phyloP scores from a whole-genome alignment of 257 asterid species.

The Perilla frutescens region DNA sequence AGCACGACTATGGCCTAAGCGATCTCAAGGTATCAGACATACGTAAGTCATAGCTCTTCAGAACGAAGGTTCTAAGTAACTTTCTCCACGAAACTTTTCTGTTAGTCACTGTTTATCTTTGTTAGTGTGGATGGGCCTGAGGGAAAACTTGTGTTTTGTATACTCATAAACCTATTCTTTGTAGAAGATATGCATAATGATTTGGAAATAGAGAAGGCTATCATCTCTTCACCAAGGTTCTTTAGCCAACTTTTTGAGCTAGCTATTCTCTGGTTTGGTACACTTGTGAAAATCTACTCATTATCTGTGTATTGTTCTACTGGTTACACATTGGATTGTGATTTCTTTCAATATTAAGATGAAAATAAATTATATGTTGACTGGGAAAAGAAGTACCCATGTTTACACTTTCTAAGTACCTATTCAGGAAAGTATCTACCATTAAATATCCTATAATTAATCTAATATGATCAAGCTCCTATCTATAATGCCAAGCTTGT shows the following conservation, averaged over 20 bases:
- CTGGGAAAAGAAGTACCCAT: too few species aligned
- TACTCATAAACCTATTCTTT: slow-evolving; percentile 43
- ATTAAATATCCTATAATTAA: too few species aligned
- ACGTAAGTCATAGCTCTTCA: slow-evolving; percentile 40
- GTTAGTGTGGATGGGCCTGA: slow-evolving; percentile 35
- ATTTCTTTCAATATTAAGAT: background rate
- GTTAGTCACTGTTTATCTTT: slow-evolving; percentile 38
- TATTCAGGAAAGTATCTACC: too few species aligned
- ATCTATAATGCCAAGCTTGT: too few species aligned
- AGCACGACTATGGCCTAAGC: slow-evolving; percentile 29
- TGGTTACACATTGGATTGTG: slow-evolving; percentile 3
- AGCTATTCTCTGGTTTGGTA: background rate
- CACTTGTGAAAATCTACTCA: background rate
- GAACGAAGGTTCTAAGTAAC: slow-evolving; percentile 49
- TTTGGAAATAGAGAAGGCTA: slow-evolving; percentile 15
- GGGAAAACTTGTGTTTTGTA: slow-evolving; percentile 25
- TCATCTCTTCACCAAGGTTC: slow-evolving; percentile 25
- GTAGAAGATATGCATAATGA: slow-evolving; percentile 42
- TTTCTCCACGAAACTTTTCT: slow-evolving; percentile 39
- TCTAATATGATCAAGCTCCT: too few species aligned
- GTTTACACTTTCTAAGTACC: too few species aligned
- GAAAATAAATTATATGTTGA: too few species aligned
- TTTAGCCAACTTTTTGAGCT: slow-evolving; percentile 9
- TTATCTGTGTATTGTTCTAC: background rate
- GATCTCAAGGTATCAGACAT: slow-evolving; percentile 33